A percentile compares a stretch with the other conserved stretches of the same genome.
phyloP scores from a whole-genome alignment of 208 protist species.

The Trypanosoma cruzi region DNA sequence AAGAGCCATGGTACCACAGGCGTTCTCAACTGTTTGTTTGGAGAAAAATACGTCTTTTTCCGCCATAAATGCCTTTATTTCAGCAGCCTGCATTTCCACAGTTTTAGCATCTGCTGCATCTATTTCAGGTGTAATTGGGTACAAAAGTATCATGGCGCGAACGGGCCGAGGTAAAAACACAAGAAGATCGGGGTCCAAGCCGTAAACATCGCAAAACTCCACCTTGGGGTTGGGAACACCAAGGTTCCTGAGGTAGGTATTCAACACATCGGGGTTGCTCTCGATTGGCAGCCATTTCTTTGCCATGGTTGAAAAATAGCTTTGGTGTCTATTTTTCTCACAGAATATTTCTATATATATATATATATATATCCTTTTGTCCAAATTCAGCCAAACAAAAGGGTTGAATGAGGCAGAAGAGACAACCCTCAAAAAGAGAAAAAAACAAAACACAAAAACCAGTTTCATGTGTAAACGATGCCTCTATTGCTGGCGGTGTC shows the following conservation, averaged over 20 bases:
- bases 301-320: neutral
- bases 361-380: too few relatives aligned
- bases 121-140: constrained; percentile 72
- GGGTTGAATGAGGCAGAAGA: neutral
- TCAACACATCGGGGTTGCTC: constrained; percentile 94
- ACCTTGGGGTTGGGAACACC: constrained; percentile 55
- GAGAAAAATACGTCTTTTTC: constrained; percentile 82
- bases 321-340: constrained; percentile 5
- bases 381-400: neutral
- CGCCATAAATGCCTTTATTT: constrained; percentile 44
- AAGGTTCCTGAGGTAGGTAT: constrained; percentile 65
- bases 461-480: too few relatives aligned
- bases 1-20: constrained; percentile 95
- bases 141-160: constrained; percentile 92
- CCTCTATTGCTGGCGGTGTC: neutral
- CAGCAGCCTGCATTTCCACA: constrained; percentile 28
- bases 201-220: constrained; percentile 93
- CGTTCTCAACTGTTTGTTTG: constrained; percentile 94
- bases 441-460: neutral
- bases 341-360: neutral
- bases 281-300: constrained; percentile 92
- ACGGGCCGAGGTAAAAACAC: constrained; percentile 91
- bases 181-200: constrained; percentile 88
- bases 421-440: neutral
- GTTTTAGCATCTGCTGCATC: constrained; percentile 30